A percentile compares a stretch with the other conserved stretches of the same genome.
These are phyloP conservation scores for Stentor coeruleus DNA, from an alignment of 73 alveolate species.

Conservation along the genomic window DNA sequence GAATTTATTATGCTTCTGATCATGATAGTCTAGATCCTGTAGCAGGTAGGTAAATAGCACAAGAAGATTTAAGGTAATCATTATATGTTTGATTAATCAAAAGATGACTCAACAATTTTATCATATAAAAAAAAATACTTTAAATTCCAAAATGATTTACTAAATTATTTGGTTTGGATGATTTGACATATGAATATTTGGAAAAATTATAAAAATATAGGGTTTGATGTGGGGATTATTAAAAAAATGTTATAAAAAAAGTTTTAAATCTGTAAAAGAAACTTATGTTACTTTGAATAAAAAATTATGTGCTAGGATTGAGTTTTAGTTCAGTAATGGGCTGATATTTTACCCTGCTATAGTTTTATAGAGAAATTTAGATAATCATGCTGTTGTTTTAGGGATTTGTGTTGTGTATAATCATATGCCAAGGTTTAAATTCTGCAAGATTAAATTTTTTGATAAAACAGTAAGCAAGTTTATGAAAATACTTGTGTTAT, in stretches of 20 bases:
- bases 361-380: constrained; percentile 40
- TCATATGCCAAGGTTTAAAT: background rate
- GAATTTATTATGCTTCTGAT: constrained; percentile 45
- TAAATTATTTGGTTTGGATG: background rate
- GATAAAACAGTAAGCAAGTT: background rate
- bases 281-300: constrained; percentile 29
- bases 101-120: constrained; percentile 32
- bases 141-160: background rate
- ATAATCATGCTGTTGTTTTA: constrained; percentile 35
- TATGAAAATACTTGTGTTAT: background rate
- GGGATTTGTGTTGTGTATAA: constrained; percentile 41
- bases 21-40: constrained; percentile 42
- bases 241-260: constrained; percentile 23
- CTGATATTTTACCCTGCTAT: constrained; percentile 32
- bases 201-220: background rate
- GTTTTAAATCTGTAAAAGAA: constrained; percentile 27
- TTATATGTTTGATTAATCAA: constrained; percentile 49
- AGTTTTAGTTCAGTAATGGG: constrained; percentile 1
- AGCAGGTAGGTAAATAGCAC: constrained; percentile 54
- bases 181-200: constrained; percentile 6
- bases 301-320: constrained; percentile 18
- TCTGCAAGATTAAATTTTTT: constrained; percentile 21
- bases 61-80: constrained; percentile 73
- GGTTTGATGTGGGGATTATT: constrained; percentile 25
- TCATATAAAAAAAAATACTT: constrained; percentile 36